These are phyloP conservation scores for Gyrodon lividus DNA, from an alignment of 768 basidiomycete genomes.

Conservation along the genomic window DNA sequence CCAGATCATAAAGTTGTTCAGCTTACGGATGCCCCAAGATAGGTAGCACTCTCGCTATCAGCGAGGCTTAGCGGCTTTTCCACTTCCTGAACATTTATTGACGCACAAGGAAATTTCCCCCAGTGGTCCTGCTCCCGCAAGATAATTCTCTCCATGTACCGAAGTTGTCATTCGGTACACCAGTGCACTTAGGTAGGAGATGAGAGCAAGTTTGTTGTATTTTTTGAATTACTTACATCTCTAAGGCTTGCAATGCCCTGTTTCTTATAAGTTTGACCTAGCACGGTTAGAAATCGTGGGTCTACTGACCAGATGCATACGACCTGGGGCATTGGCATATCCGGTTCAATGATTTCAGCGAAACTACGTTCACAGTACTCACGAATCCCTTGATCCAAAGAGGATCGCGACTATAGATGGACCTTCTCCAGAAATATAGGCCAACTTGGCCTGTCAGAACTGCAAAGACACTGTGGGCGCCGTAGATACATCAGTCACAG, in stretches of 20 bases:
- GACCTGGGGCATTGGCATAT: conserved; percentile 15
- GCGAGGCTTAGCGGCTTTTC: not conserved
- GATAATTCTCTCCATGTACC: conserved; percentile 1
- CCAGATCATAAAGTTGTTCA: not conserved
- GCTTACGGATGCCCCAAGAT: conserved; percentile 18
- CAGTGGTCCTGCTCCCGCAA: not conserved
- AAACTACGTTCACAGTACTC: not conserved
- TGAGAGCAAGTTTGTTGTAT: not conserved
- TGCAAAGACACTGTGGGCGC: conserved; percentile 12
- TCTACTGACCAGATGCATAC: conserved; percentile 21
- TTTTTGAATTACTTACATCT: conserved; percentile 7
- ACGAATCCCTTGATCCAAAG: conserved; percentile 24
- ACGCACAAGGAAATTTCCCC: not conserved
- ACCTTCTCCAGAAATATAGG: conserved; percentile 20
- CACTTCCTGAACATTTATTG: conserved; percentile 5
- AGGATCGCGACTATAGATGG: conserved; percentile 15
- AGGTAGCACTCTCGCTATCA: conserved; percentile 13
- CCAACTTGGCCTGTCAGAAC: conserved; percentile 24
- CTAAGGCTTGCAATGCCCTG: conserved; percentile 20
- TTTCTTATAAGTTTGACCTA: conserved; percentile 4
- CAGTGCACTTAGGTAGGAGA: conserved; percentile 9
- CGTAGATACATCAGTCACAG: not conserved
- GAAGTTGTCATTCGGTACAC: conserved; percentile 4
- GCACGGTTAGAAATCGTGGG: not conserved
- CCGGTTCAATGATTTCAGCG: not conserved